A percentile compares a stretch with the other conserved stretches of the same genome.
Conservation (phyloP, 768 basidiomycete species). For the Royoungia palumana region DNA sequence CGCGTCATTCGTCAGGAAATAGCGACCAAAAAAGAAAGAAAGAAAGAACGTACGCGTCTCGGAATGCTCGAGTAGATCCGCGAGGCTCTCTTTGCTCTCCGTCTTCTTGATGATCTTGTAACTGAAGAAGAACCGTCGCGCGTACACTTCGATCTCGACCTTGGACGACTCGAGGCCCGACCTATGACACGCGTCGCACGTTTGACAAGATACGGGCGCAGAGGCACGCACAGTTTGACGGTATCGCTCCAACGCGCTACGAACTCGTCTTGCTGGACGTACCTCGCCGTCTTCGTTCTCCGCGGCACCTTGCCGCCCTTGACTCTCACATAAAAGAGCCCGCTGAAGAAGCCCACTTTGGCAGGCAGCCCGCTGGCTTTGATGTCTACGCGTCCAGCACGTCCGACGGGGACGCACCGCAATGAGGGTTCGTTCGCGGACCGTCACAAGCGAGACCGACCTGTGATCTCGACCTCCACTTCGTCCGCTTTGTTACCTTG, state of each 20-base stretch:
- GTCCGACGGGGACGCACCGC: too few species aligned
- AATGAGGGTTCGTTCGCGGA: too few species aligned
- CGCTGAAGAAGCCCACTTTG: slow-evolving; percentile 29
- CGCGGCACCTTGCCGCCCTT: slow-evolving; percentile 28
- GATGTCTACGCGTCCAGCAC: slow-evolving; percentile 18
- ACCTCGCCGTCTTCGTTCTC: slow-evolving; percentile 27
- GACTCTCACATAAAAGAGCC: slow-evolving; percentile 27
- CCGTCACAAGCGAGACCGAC: background rate
- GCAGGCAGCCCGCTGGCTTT: slow-evolving; percentile 34
- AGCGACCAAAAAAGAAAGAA: background rate
- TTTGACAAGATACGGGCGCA: too few species aligned
- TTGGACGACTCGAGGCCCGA: slow-evolving; percentile 31
- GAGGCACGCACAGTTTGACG: slow-evolving; percentile 18
- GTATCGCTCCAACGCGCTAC: slow-evolving; percentile 29
- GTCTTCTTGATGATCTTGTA: slow-evolving; percentile 35
- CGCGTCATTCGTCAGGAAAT: background rate
- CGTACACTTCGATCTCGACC: slow-evolving; percentile 33
- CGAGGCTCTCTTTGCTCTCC: slow-evolving; percentile 31
- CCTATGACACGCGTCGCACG: slow-evolving; percentile 2
- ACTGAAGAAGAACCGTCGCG: slow-evolving; percentile 30
- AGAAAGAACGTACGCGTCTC: slow-evolving; percentile 24
- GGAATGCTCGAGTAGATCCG: slow-evolving; percentile 30
- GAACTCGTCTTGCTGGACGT: slow-evolving; percentile 25
- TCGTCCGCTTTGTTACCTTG: slow-evolving; percentile 12
- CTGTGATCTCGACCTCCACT: slow-evolving; percentile 29